Base-by-base conservation (phyloP, 169 alveolate genomes). In the Plasmodium billcollinsi region DNA sequence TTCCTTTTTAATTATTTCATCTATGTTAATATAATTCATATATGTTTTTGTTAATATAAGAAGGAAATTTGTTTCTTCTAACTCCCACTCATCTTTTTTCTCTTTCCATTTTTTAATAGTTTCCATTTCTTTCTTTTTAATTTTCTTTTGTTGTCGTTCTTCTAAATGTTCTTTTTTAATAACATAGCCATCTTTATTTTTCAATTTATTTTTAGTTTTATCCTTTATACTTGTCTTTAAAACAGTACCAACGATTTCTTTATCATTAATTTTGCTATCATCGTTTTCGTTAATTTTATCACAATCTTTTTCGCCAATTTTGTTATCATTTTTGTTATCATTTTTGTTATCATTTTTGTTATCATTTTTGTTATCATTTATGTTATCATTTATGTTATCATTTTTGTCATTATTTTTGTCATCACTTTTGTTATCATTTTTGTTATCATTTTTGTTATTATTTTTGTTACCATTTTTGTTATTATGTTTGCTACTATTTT, bases 41-140 rank as follows among this genome's bases (percentile, higher is more conserved):
- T 83, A 83, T 12, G 91, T 83, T 49, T 83, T 83, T 54, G 83
- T 58, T 52, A 83, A 73, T 26, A 83, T 83, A 33, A 83, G 83
- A 43, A 83, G 83, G 58, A 83, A 83, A 69, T 52, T 83, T 15
- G 70, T 61, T 69, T 83, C 91, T 14, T 83, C 91, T 14, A 15
- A 39, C 43, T 78, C 45, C 91, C 91, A 83, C 39, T 67, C 91
- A 12, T 33, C 67, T 26, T 54, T 83, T 49, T 47, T 83, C 49
- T 49, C 61, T 11, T 47, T 56, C 80, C 91, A 83, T 29, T 26
- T 56, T 56, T 69, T 69, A 18, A 83, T 54, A 12, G 33, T 70
- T n/a, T 69, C 52, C 74, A 56, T 26, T 43, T 8, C 45, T 9
- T 66, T 66, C 80, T 39, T 75, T 54, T 39, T 39, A 39, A 39